phyloP scores from a whole-genome alignment of 306 rosid genomes.

The Lathyrus sativus region DNA sequence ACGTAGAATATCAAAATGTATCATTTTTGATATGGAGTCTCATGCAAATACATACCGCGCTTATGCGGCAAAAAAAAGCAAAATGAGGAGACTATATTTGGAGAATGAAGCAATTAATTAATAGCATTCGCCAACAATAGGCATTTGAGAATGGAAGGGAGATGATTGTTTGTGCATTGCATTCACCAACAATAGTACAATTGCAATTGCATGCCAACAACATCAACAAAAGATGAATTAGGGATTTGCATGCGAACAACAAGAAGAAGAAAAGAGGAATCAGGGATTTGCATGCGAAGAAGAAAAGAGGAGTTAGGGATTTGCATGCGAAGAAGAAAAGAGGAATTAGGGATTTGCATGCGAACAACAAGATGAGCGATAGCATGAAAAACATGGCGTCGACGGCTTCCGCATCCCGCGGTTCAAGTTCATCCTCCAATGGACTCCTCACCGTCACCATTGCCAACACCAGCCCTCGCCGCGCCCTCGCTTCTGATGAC shows the following conservation, averaged over 20 bases:
- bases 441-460: conserved; percentile 48
- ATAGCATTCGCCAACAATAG: too few relatives aligned
- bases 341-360: not conserved
- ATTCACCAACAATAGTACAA: too few relatives aligned
- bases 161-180: not conserved
- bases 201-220: not conserved
- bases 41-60: too few relatives aligned
- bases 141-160: not conserved
- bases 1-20: too few relatives aligned
- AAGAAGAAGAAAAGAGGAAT: not conserved
- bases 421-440: conserved; percentile 56
- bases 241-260: not conserved
- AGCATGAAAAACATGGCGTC: conserved; percentile 30
- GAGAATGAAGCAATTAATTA: too few relatives aligned
- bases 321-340: not conserved
- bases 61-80: too few relatives aligned
- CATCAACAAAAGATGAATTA: too few relatives aligned
- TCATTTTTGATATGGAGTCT: too few relatives aligned
- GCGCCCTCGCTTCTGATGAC: conserved; percentile 1
- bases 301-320: too few relatives aligned
- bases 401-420: conserved; percentile 50
- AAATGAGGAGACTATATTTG: too few relatives aligned
- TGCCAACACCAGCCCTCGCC: conserved; percentile 13
- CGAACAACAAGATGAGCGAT: not conserved
- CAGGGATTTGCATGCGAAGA: not conserved